Evolutionary conservation across 148 eudicot species (phyloP).

Genomic region (Vaccinium corymbosum): DNA sequence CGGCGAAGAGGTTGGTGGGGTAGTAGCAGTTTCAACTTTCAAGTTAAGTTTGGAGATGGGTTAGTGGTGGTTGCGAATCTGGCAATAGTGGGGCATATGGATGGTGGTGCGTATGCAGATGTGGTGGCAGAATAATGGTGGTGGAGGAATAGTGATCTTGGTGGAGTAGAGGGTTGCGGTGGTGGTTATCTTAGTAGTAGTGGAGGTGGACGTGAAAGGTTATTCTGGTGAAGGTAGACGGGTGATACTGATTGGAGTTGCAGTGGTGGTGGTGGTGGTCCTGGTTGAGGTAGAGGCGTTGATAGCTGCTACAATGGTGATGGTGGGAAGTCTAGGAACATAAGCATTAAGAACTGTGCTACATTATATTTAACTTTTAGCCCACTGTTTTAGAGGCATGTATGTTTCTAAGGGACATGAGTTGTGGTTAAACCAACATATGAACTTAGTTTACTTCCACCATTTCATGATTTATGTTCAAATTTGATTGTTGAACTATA

Average conservation of each 20-base stretch:
- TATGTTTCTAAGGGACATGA: neutral
- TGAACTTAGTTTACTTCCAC: neutral
- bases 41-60: neutral
- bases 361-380: neutral
- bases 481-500: neutral
- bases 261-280: neutral
- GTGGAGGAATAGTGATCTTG: neutral
- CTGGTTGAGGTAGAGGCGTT: neutral
- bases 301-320: neutral
- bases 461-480: neutral
- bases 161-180: slow-evolving; percentile 1
- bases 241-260: neutral
- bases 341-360: neutral
- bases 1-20: neutral
- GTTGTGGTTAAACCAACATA: neutral
- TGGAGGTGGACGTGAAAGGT: neutral
- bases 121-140: neutral
- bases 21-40: neutral
- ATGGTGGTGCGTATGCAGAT: neutral
- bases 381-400: neutral
- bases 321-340: neutral
- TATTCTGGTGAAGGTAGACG: neutral
- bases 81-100: neutral
- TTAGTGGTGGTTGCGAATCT: neutral
- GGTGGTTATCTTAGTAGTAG: neutral